These are phyloP conservation scores for Cladobotryum protrusum DNA, from an alignment of 2,329 filamentous ascomycete species.

Conservation along the genomic window DNA sequence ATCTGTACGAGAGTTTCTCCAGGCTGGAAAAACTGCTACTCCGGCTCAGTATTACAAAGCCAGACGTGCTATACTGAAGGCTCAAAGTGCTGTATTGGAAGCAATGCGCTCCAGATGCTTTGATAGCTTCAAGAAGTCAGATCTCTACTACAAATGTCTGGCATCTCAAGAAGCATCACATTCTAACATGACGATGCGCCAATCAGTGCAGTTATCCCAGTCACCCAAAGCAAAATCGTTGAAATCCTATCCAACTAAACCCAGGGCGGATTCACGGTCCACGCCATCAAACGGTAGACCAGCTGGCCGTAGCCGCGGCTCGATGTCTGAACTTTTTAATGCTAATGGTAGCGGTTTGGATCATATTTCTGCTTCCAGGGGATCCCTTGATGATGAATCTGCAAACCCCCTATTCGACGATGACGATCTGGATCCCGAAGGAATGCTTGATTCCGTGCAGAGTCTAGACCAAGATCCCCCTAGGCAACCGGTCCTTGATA, in stretches of 20 bases:
- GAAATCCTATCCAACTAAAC: constrained; percentile 37
- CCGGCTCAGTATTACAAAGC: constrained; percentile 78
- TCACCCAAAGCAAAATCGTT: constrained; percentile 24
- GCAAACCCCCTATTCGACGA: constrained; percentile 67
- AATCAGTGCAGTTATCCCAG: constrained; percentile 15
- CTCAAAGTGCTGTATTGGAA: constrained; percentile 77
- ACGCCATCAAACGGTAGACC: constrained; percentile 31
- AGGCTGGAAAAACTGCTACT: constrained; percentile 68
- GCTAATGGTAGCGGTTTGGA: constrained; percentile 35
- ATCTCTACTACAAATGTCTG: constrained; percentile 93
- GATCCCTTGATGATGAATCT: constrained; percentile 62
- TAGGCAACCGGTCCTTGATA: constrained; percentile 59
- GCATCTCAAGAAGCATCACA: constrained; percentile 71
- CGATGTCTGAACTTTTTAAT: constrained; percentile 41
- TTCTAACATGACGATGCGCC: constrained; percentile 17
- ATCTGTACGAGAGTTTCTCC: constrained; percentile 70
- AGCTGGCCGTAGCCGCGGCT: constrained; percentile 38
- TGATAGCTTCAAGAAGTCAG: constrained; percentile 81
- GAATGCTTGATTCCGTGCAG: constrained; percentile 63
- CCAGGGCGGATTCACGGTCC: constrained; percentile 35
- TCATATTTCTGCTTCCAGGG: constrained; percentile 41
- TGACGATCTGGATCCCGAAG: constrained; percentile 68
- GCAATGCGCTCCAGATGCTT: constrained; percentile 78
- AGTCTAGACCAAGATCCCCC: constrained; percentile 65
- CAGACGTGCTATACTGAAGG: constrained; percentile 70